These are phyloP conservation scores for Diaporthe velutina DNA, from an alignment of 2,329 filamentous ascomycete species.

Conservation along the genomic window DNA sequence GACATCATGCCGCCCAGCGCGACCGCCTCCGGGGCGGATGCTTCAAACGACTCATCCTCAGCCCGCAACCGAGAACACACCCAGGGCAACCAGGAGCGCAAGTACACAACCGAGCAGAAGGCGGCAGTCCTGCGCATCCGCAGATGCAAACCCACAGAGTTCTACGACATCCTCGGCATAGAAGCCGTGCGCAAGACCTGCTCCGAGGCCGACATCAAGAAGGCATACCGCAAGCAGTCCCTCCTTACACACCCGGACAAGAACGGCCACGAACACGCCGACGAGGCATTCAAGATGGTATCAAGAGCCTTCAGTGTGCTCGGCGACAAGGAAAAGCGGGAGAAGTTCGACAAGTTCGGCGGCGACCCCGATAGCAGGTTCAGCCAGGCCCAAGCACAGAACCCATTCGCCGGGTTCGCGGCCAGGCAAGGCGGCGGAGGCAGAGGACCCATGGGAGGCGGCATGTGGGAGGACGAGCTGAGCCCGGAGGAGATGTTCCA, in stretches of 20 bases:
- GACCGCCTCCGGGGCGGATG: conserved; percentile 67
- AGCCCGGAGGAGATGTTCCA: conserved; percentile 97
- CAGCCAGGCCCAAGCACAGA: conserved; percentile 71
- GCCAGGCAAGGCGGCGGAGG: conserved; percentile 54
- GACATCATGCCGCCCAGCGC: conserved; percentile 59
- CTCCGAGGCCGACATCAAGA: conserved; percentile 91
- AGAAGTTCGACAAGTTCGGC: conserved; percentile 88
- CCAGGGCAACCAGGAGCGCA: conserved; percentile 80
- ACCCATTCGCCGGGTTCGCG: conserved; percentile 75
- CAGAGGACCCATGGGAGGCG: conserved; percentile 60
- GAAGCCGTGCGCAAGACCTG: conserved; percentile 73
- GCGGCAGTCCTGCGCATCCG: conserved; percentile 91
- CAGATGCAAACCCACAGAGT: conserved; percentile 85
- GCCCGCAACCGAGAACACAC: conserved; percentile 75
- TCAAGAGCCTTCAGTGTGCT: conserved; percentile 92
- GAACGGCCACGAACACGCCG: conserved; percentile 94
- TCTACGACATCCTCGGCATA: conserved; percentile 93
- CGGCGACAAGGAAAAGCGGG: conserved; percentile 92
- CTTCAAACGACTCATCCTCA: conserved; percentile 51
- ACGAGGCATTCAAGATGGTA: conserved; percentile 99
- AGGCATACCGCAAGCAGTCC: conserved; percentile 95
- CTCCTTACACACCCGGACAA: conserved; percentile 98
- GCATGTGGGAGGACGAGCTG: conserved; percentile 90
- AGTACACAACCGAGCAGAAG: conserved; percentile 91
- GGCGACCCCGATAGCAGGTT: conserved; percentile 94